Evolutionary conservation across 2,329 filamentous ascomycete species (phyloP), one percentile per base, ranked within the genome.

Genomic region (Pseudogymnoascus sp.): DNA sequence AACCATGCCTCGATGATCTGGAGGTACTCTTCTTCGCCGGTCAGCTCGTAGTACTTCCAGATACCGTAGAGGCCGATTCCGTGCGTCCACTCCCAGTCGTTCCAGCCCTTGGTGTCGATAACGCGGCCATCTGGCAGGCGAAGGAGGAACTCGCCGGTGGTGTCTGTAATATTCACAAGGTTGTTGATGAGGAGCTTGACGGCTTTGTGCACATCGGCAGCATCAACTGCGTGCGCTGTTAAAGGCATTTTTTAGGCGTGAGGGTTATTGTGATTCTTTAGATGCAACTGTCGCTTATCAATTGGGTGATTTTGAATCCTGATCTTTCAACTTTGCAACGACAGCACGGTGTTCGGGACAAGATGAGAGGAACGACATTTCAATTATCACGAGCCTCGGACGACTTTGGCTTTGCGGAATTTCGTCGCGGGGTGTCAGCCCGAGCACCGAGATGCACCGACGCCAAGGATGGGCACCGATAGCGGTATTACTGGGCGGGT

Each of bases 61-160:
- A 93, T 82, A 29, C 89, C 89, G 73, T 92, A 91, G 18, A 92
- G 82, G 4, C 89, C 89, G 69, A 92, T 84, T 45, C 89, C 88
- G 72, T 92, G 88, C 1, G 88, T 91, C 87, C 87, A 90, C 75
- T 92, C 88, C 89, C 89, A 92, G 70, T 87, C 87, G 65, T 88
- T 82, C 89, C 89, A 93, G 62, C 88, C 88, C 74, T 93, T 93
- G 62, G 89, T 92, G 74, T 92, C 89, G 70, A 93, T 92, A 59
- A 92, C 78, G 36, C 87, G 82, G 62, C 89, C 89, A 68, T 92
- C 88, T 1, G 81, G 78, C 36, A 93, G 80, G 18, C 79, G 84
- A 63, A 92, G 77, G 25, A 92, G 79, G 72, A 91, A 92, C 69
- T 89, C 80, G 59, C 89, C 89, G 0, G 87, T 89, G 39, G 80